Evolutionary conservation across 495 filamentous ascomycete genomes (phyloP), one percentile per base, ranked within the genome.

Genomic region (Talaromyces stipitatus): DNA sequence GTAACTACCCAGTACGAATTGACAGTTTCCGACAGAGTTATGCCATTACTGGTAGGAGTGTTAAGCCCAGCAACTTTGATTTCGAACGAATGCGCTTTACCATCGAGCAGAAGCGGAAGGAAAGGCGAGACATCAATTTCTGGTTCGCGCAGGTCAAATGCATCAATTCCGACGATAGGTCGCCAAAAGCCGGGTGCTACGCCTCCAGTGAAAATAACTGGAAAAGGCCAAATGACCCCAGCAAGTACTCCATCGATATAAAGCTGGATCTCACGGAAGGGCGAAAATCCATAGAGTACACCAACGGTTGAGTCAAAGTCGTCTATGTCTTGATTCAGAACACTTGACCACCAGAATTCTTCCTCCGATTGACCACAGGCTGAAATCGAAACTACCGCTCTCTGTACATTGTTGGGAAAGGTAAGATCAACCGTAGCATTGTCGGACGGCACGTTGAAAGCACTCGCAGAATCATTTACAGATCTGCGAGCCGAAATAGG

Each of bases 291-390:
- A 38, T 85, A 85, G 1, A 92, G 72, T 16, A 73, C 70, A 8
- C 80, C 85, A 2, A 76, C 77, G 4, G 69, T 68, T 11, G 73
- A 73, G 7, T 67, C 64, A 66, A 92, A 95, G 2, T 84, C 84
- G 28, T 79, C 60, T 0, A 75, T 75, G 56, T 89, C 81, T 3
- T 78, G 77, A 6, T 78, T 77, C n/a, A 88, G 77, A 3, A 90
- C 87, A 68, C 95, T 95, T 20, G 79, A 82, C 78, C 87, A 95
- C 90, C 91, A 96, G 64, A 96, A 95, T 61, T 95, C 91, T 64
- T 95, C 91, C 0, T 72, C 69, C 0, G 81, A 79, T 62, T 95
- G 91, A 0, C 90, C 91, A 63, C 85, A 88, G 11, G 89, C 87
- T 0, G 84, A 84, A 3, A 96, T 76, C 4, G 86, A 84, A 30